Conservation (phyloP, 345 rosid genomes). For the Citrus medica region DNA sequence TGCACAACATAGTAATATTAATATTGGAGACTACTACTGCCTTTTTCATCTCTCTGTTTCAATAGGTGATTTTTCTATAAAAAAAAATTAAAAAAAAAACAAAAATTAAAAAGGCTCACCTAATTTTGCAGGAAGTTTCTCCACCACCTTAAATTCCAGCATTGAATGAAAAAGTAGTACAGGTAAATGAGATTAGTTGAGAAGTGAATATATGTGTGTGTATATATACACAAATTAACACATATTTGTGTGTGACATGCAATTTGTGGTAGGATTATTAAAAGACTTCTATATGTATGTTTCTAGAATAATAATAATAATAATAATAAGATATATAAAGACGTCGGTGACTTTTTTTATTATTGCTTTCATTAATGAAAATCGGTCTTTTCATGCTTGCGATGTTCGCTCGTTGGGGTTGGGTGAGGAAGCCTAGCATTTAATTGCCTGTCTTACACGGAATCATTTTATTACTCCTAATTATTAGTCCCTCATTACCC, state of each 20-base stretch:
- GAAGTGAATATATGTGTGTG: background rate
- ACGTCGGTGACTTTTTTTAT: background rate
- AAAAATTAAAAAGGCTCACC: slow-evolving; percentile 5
- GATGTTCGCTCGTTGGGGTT: background rate
- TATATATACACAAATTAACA: background rate
- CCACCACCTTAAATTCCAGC: slow-evolving; percentile 6
- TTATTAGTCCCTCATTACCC: background rate
- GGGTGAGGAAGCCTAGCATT: background rate
- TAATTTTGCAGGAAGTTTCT: slow-evolving; percentile 3
- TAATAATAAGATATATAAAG: background rate
- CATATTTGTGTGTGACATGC: no score
- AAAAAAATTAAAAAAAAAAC: background rate
- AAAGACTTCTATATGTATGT: background rate
- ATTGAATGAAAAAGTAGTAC: slow-evolving; percentile 9
- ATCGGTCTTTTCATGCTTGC: background rate
- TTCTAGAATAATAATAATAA: background rate
- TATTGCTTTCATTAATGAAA: background rate
- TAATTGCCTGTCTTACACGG: background rate
- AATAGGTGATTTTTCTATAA: background rate
- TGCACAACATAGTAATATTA: background rate
- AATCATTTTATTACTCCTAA: background rate
- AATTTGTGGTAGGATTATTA: background rate
- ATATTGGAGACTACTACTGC: no score
- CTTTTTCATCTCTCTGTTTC: no score
- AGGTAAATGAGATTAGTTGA: slow-evolving; percentile 12